Conservation (phyloP, 2,329 filamentous ascomycete species). For the Aspergillus udagawae region DNA sequence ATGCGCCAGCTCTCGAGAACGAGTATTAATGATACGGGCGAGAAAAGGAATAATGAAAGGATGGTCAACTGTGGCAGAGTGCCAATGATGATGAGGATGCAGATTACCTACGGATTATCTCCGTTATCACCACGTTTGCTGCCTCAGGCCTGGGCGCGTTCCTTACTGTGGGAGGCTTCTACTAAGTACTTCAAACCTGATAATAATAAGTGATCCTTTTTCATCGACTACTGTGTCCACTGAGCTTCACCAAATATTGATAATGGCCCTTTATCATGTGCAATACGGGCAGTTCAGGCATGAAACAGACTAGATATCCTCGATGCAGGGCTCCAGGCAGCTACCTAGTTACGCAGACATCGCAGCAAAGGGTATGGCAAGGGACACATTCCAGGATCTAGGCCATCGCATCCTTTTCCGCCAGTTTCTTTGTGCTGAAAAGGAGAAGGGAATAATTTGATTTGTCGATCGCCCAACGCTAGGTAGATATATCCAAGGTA, state of each 20-base stretch:
- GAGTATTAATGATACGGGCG: not conserved
- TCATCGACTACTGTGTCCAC: not conserved
- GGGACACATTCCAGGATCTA: not conserved
- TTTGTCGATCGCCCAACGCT: not conserved
- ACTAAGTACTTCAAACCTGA: not conserved
- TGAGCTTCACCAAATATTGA: too few species aligned
- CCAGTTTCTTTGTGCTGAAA: not conserved
- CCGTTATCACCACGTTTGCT: slow-evolving; percentile 15
- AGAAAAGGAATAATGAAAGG: not conserved
- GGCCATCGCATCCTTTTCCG: not conserved
- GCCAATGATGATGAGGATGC: not conserved
- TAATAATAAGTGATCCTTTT: not conserved
- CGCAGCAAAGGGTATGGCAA: not conserved
- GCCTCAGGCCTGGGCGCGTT: not conserved
- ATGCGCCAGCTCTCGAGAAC: not conserved
- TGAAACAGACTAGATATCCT: not conserved
- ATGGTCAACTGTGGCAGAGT: not conserved
- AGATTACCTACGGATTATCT: slow-evolving; percentile 9
- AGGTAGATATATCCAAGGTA: not conserved
- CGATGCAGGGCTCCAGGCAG: not conserved
- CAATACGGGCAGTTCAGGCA: not conserved
- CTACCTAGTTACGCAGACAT: not conserved
- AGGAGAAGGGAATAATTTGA: not conserved
- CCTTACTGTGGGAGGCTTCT: not conserved
- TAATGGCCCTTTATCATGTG: not conserved